phyloP scores from a whole-genome alignment of 1,284 basidiomycete species.

The Ganoderma meredithae region DNA sequence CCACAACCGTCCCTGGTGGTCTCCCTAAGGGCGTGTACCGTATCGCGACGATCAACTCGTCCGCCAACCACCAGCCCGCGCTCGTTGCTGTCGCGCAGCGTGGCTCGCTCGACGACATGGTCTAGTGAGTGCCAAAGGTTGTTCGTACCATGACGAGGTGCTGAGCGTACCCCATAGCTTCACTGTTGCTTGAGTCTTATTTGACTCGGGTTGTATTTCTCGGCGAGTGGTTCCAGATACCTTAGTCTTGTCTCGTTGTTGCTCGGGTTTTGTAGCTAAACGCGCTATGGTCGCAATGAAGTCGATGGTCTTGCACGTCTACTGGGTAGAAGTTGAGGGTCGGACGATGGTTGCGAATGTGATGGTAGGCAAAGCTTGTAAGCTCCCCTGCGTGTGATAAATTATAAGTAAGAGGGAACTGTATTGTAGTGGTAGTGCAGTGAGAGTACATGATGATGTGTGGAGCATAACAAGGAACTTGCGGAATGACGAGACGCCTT shows the following conservation, averaged over 20 bases:
- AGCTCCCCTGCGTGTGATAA: not conserved
- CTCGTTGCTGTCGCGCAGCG: constrained; percentile 59
- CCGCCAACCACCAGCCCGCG: constrained; percentile 66
- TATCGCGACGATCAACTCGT: constrained; percentile 54
- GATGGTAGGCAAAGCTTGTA: not conserved
- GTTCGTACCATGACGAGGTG: not conserved
- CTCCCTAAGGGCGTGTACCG: constrained; percentile 63
- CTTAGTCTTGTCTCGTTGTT: constrained; percentile 18
- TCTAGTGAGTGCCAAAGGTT: constrained; percentile 47
- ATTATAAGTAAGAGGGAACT: not conserved
- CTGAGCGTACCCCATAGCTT: constrained; percentile 22
- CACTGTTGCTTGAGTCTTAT: constrained; percentile 25
- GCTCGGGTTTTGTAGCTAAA: constrained; percentile 26
- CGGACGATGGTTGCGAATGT: not conserved
- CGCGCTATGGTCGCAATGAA: constrained; percentile 29
- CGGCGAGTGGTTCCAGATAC: constrained; percentile 26
- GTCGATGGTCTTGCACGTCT: constrained; percentile 24
- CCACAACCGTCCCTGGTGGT: constrained; percentile 60
- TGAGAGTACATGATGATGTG: not conserved
- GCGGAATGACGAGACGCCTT: not conserved
- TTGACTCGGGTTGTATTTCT: constrained; percentile 24
- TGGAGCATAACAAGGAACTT: not conserved
- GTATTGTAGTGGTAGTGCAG: not conserved
- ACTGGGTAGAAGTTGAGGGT: no score
- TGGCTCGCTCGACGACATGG: constrained; percentile 45